Percentiles rank a stretch among this genome's conserved stretches.
phyloP scores from a whole-genome alignment of 495 filamentous ascomycete species.

The Cladorrhinum samala region DNA sequence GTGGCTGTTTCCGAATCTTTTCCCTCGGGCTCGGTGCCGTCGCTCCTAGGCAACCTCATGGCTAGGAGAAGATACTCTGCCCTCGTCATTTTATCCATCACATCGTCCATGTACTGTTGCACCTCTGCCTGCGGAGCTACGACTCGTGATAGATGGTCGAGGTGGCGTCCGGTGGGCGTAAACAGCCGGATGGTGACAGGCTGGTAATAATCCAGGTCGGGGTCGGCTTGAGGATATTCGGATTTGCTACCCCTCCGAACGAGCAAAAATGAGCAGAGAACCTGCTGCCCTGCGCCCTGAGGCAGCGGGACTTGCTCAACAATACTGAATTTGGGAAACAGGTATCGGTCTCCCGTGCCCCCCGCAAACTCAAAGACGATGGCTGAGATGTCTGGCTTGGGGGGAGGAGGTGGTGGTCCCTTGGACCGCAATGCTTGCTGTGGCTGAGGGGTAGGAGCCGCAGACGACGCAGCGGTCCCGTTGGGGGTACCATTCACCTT shows the following conservation, averaged over 20 bases:
- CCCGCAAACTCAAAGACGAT: constrained; percentile 81
- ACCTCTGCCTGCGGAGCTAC: constrained; percentile 76
- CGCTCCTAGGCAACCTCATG: constrained; percentile 54
- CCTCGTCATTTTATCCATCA: constrained; percentile 69
- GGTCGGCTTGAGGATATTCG: constrained; percentile 46
- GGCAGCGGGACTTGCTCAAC: constrained; percentile 56
- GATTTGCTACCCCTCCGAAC: constrained; percentile 52
- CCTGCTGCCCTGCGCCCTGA: constrained; percentile 31
- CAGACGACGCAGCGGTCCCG: constrained; percentile 20
- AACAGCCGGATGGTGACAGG: constrained; percentile 78
- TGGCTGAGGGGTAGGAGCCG: constrained; percentile 24
- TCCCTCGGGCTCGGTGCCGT: constrained; percentile 18
- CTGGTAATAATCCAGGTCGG: constrained; percentile 74
- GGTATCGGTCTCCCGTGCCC: constrained; percentile 75
- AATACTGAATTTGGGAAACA: constrained; percentile 82
- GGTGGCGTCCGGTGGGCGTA: constrained; percentile 52
- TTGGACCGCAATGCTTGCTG: constrained; percentile 45
- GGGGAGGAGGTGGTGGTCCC: constrained; percentile 43
- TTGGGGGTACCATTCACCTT: constrained; percentile 21
- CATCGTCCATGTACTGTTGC: constrained; percentile 70
- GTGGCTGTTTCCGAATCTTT: constrained; percentile 1
- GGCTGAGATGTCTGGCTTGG: constrained; percentile 59
- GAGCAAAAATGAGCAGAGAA: constrained; percentile 61
- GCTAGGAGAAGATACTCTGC: constrained; percentile 64
- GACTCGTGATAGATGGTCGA: constrained; percentile 70